Conservation (phyloP, 129 eudicot genomes). For the Heracleum sosnowskyi region DNA sequence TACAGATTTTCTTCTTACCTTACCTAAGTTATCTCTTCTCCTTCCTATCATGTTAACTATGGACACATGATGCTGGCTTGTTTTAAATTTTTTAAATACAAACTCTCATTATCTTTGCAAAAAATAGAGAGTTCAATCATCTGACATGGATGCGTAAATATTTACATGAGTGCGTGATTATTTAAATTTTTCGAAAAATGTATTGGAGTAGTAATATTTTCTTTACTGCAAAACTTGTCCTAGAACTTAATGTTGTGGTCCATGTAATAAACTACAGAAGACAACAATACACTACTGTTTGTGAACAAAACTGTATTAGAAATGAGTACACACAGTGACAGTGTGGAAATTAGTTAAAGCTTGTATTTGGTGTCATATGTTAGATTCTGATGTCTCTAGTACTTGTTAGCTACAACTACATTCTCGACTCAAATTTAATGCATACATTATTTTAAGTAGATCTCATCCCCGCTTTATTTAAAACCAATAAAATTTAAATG, state of each 20-base stretch:
- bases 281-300: neutral
- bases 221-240: neutral
- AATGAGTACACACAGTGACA: neutral
- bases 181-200: no score
- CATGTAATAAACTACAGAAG: neutral
- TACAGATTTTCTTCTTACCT: neutral
- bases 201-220: no score
- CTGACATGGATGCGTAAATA: no score
- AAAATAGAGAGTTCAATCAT: no score
- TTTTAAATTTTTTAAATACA: no score
- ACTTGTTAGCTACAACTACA: slow-evolving; percentile 2
- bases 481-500: neutral
- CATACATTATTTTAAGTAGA: neutral
- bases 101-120: no score
- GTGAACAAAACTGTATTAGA: neutral
- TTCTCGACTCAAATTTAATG: slow-evolving; percentile 8
- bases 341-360: neutral
- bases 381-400: neutral
- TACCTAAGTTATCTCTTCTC: neutral
- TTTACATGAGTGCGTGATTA: no score
- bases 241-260: neutral
- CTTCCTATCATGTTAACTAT: neutral
- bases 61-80: neutral
- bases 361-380: neutral
- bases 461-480: neutral